Conservation (phyloP, 164 flowering plant species). For the Brasenia schreberi region DNA sequence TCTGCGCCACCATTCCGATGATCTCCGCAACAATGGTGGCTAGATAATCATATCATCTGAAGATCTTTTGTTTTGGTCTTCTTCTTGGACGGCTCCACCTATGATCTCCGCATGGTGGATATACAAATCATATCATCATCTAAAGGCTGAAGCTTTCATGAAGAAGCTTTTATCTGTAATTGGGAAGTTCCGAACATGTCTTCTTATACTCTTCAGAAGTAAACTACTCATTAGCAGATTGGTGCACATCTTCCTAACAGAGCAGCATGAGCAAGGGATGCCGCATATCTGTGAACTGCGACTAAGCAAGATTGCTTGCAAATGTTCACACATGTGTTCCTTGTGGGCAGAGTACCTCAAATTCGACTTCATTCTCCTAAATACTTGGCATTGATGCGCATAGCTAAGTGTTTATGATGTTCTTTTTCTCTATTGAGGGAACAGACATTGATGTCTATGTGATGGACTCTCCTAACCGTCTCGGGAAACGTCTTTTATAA, state of each 20-base stretch:
- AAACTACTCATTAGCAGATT: slow-evolving; percentile 45
- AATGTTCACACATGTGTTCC: slow-evolving; percentile 46
- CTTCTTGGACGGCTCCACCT: slow-evolving; percentile 92
- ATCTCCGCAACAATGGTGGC: no score
- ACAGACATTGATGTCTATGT: slow-evolving; percentile 32
- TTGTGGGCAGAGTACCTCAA: slow-evolving; percentile 85
- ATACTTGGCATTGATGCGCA: slow-evolving; percentile 45
- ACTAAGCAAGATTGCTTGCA: slow-evolving; percentile 51
- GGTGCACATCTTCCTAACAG: slow-evolving; percentile 37
- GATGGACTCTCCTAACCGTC: slow-evolving; percentile 28
- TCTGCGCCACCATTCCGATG: no score
- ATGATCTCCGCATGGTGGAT: slow-evolving; percentile 88
- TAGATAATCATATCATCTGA: no score
- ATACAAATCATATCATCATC: slow-evolving; percentile 43
- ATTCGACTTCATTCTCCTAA: slow-evolving; percentile 51
- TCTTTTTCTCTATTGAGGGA: slow-evolving; percentile 40
- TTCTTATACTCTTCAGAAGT: slow-evolving; percentile 36
- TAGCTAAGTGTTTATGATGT: slow-evolving; percentile 38
- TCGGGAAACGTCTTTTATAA: slow-evolving; percentile 26
- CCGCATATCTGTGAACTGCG: slow-evolving; percentile 92
- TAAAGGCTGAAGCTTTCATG: slow-evolving; percentile 52
- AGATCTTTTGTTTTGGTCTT: slow-evolving; percentile 10
- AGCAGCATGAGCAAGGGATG: slow-evolving; percentile 90
- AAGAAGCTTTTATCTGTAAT: slow-evolving; percentile 47
- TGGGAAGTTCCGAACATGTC: slow-evolving; percentile 27